Evolutionary conservation across 768 basidiomycete species (phyloP), one percentile per base, ranked within the genome.

Genomic region (Calocybe gangraenosa): DNA sequence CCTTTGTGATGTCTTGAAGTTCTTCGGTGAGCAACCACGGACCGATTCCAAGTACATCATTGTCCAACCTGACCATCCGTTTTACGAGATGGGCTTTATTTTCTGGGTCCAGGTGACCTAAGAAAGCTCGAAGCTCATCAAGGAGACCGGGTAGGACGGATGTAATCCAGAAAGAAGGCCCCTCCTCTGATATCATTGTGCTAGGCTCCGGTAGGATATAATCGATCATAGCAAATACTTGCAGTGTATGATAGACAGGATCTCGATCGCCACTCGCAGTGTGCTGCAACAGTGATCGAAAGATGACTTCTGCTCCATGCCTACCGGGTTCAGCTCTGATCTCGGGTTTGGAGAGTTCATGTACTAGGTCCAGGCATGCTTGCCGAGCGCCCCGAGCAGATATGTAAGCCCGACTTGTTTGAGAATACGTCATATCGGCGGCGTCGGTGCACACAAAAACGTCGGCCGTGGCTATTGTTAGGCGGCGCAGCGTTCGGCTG

Each of bases 21-120:
- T 86, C 83, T 50, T 84, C 78, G n/a, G 64, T 55, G 7, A 91
- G 53, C 19, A 90, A 54, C 85, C 86, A 91, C 48, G 85, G 82
- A 14, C 78, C 82, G 2, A 85, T 62, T 2, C 79, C 81, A 17
- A 76, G 61, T 19, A 69, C 59, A 2, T 77, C 79, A 4, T 68
- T 60, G 50, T 91, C 88, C 11, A 89, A 60, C 14, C 60, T 65
- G 17, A 76, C 66, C 2, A 90, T 68, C 4, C 79, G 71, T 37
- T 71, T 64, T 20, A 88, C 57, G 19, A 89, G 58, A 31, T 71
- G 68, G 2, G 71, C 64, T 57, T 75, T 79, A 34, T 67, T 75
- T 44, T 80, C 75, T 2, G 75, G 67, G 44, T 83, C 78, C 23
- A 89, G 65, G 3, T 74, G 61, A 6, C 66, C 69, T 57, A 82